Evolutionary conservation across 768 basidiomycete genomes (phyloP).

Genomic region (Suillus spraguei): DNA sequence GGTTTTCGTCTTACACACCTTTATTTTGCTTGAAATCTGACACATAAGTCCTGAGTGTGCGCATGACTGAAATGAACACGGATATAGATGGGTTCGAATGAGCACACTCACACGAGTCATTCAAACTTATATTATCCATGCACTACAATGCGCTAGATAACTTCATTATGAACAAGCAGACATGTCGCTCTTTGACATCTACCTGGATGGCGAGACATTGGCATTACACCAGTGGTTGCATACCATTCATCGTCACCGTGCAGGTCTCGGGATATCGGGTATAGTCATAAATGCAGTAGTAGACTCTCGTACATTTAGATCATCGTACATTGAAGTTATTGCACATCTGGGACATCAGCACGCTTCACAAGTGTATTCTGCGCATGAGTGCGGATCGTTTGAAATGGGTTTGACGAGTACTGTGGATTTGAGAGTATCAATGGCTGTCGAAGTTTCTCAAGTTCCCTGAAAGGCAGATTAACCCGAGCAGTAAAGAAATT

Average conservation of each 20-base stretch:
- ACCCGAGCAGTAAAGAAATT: slow-evolving; percentile 8
- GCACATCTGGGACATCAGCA: slow-evolving; percentile 17
- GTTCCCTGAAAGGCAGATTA: slow-evolving; percentile 44
- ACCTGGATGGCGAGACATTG: not conserved
- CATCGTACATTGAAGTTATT: not conserved
- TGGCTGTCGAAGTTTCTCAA: slow-evolving; percentile 71
- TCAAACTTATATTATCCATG: not conserved
- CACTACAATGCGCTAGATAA: not conserved
- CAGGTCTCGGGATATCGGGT: not conserved
- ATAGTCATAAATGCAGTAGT: not conserved
- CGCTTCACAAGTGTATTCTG: slow-evolving; percentile 74
- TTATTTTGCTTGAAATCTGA: not conserved
- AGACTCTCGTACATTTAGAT: not conserved
- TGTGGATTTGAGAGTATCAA: slow-evolving; percentile 66
- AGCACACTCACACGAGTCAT: not conserved
- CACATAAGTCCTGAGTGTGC: not conserved
- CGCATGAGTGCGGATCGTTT: slow-evolving; percentile 78
- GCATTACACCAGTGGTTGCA: not conserved
- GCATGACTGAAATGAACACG: not conserved
- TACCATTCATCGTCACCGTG: not conserved
- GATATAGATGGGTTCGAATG: not conserved
- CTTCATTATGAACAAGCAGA: not conserved
- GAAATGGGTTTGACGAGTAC: slow-evolving; percentile 71
- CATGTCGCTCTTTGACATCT: not conserved
- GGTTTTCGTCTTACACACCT: not conserved